A percentile compares a stretch with the other conserved stretches of the same genome.
phyloP scores from a whole-genome alignment of 1,284 basidiomycete species.

The Rhodofomes roseus region DNA sequence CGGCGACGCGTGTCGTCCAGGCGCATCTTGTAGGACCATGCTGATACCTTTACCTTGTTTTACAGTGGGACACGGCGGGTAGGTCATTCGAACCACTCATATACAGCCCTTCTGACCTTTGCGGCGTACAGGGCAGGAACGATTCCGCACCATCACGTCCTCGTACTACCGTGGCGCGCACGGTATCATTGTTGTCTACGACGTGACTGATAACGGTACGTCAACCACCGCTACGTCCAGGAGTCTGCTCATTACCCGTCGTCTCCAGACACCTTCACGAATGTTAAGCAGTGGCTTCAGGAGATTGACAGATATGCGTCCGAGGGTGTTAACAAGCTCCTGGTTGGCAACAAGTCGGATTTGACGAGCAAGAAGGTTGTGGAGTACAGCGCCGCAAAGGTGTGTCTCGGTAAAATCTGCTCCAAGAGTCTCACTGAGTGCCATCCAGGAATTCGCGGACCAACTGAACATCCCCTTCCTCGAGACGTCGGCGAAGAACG shows the following conservation, averaged over 20 bases:
- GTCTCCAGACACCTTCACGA: conserved; percentile 85
- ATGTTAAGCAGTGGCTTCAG: conserved; percentile 99
- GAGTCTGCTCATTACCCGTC: not conserved
- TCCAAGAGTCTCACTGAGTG: conserved; percentile 3
- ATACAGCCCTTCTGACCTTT: not conserved
- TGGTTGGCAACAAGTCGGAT: conserved; percentile 99
- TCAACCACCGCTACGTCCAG: not conserved
- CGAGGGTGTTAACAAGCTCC: conserved; percentile 97
- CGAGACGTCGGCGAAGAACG: conserved; percentile 99
- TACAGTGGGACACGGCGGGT: conserved; percentile 95
- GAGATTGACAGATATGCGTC: conserved; percentile 99
- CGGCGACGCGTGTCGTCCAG: not conserved
- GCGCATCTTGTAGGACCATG: not conserved
- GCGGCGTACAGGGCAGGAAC: conserved; percentile 73
- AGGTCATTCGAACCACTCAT: conserved; percentile 15
- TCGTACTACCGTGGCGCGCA: conserved; percentile 97
- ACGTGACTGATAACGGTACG: conserved; percentile 95
- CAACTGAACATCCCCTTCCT: conserved; percentile 95
- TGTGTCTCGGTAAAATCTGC: conserved; percentile 21
- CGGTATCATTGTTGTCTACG: conserved; percentile 98
- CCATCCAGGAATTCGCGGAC: conserved; percentile 85
- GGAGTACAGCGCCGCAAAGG: conserved; percentile 96
- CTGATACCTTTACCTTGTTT: not conserved
- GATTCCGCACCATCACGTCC: conserved; percentile 96
- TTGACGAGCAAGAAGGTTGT: conserved; percentile 98